Conservation (phyloP, 768 basidiomycete species). For the Podaxis pistillaris region DNA sequence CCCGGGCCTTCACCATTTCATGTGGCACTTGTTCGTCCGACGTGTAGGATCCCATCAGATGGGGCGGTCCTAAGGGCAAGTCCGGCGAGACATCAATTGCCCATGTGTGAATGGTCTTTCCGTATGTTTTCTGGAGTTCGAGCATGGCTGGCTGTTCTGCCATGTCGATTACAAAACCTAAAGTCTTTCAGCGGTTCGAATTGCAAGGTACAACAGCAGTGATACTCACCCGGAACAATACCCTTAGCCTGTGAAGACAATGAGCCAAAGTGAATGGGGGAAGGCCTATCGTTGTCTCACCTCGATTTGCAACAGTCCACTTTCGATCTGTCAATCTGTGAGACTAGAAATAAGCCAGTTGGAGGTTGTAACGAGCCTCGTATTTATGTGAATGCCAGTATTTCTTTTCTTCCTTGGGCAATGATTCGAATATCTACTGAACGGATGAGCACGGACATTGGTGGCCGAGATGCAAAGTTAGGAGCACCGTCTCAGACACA, state of each 20-base stretch:
- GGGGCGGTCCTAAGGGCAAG: constrained; percentile 11
- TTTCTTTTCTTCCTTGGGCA: constrained; percentile 10
- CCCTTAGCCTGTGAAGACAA: neutral
- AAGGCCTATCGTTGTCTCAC: neutral
- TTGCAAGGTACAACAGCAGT: neutral
- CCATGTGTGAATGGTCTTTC: constrained; percentile 16
- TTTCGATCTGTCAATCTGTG: constrained; percentile 4
- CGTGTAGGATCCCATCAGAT: constrained; percentile 9
- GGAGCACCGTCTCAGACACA: constrained; percentile 12
- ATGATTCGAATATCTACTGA: constrained; percentile 8
- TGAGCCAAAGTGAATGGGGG: neutral
- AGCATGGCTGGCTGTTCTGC: constrained; percentile 17
- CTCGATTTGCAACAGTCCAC: constrained; percentile 12
- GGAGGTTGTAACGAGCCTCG: neutral
- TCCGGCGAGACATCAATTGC: constrained; percentile 10
- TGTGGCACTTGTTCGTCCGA: constrained; percentile 12
- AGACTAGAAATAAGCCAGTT: neutral
- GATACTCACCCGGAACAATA: neutral
- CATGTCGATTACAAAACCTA: constrained; percentile 1
- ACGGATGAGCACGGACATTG: neutral
- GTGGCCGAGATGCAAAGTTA: neutral
- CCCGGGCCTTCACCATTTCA: constrained; percentile 6
- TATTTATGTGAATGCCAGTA: constrained; percentile 16
- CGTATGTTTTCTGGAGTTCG: constrained; percentile 14
- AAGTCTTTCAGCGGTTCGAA: neutral